Conservation (phyloP, 495 filamentous ascomycete species). For the Neurospora tetrasperma region DNA sequence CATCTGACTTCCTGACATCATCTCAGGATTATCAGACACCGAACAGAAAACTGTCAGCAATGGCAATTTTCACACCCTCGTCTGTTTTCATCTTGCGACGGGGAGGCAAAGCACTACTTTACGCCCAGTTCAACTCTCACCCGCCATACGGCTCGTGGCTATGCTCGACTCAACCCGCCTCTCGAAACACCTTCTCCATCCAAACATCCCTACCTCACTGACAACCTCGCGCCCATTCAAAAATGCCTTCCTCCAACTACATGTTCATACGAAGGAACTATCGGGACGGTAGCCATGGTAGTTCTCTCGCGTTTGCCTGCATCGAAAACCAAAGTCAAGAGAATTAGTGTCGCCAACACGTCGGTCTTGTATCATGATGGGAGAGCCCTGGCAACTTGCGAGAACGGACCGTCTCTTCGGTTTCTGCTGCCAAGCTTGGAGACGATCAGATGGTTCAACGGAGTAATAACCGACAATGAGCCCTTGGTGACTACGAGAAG, state of each 20-base stretch:
- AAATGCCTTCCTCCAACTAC: constrained; percentile 35
- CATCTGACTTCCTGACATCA: not conserved
- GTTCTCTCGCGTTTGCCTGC: constrained; percentile 33
- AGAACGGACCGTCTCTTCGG: constrained; percentile 56
- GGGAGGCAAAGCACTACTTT: not conserved
- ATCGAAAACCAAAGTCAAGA: constrained; percentile 41
- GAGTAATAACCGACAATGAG: constrained; percentile 15
- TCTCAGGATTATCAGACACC: not conserved
- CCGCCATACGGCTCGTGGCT: not conserved
- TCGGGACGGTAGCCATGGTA: not conserved
- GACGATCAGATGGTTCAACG: constrained; percentile 59
- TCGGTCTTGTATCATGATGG: constrained; percentile 53
- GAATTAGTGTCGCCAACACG: constrained; percentile 57
- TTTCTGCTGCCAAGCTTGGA: constrained; percentile 48
- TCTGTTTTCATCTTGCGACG: not conserved
- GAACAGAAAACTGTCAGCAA: not conserved
- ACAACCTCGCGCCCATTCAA: constrained; percentile 55
- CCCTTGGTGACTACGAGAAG: not conserved
- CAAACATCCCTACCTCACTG: constrained; percentile 36
- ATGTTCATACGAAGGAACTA: constrained; percentile 39
- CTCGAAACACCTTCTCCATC: not conserved
- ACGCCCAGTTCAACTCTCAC: not conserved
- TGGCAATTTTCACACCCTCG: not conserved
- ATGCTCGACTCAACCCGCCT: not conserved
- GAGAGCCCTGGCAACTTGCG: constrained; percentile 53